phyloP scores from a whole-genome alignment of 2,329 filamentous ascomycete genomes.

The Penicillium janthinellum region DNA sequence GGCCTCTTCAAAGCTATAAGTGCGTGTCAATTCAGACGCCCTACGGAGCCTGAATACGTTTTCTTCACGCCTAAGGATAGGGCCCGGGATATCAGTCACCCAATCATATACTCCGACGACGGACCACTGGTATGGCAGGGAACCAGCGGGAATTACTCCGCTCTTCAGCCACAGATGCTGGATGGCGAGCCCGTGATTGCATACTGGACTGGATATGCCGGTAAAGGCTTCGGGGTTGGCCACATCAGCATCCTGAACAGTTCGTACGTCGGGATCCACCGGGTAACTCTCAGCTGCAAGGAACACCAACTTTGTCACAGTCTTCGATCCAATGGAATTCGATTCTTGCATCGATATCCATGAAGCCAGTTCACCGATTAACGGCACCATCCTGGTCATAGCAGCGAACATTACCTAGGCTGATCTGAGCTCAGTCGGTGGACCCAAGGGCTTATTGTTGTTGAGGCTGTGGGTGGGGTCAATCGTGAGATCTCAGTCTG shows the following conservation, averaged over 20 bases:
- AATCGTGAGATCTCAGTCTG: conserved; percentile 15
- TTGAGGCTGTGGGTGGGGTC: conserved; percentile 25
- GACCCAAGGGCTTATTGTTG: conserved; percentile 28
- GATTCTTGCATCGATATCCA: conserved; percentile 32
- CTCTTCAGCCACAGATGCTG: conserved; percentile 30
- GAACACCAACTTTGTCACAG: conserved; percentile 19
- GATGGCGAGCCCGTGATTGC: conserved; percentile 30
- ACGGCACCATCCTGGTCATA: conserved; percentile 32
- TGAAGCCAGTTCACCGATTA: conserved; percentile 28
- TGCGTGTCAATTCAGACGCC: conserved; percentile 19
- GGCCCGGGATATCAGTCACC: conserved; percentile 11
- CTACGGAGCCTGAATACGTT: conserved; percentile 27
- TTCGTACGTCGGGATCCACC: conserved; percentile 31
- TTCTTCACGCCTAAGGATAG: conserved; percentile 26
- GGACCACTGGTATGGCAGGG: conserved; percentile 35
- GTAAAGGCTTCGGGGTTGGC: conserved; percentile 26
- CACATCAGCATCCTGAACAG: conserved; percentile 30
- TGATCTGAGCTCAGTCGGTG: conserved; percentile 31
- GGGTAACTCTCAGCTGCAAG: conserved; percentile 24
- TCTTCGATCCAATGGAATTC: conserved; percentile 19
- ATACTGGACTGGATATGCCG: conserved; percentile 31
- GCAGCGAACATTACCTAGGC: conserved; percentile 31
- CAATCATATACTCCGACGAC: conserved; percentile 29
- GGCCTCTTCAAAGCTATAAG: conserved; percentile 26
- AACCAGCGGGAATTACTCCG: conserved; percentile 22